phyloP scores from a whole-genome alignment of 2,329 filamentous ascomycete species.

The Pyricularia grisea region DNA sequence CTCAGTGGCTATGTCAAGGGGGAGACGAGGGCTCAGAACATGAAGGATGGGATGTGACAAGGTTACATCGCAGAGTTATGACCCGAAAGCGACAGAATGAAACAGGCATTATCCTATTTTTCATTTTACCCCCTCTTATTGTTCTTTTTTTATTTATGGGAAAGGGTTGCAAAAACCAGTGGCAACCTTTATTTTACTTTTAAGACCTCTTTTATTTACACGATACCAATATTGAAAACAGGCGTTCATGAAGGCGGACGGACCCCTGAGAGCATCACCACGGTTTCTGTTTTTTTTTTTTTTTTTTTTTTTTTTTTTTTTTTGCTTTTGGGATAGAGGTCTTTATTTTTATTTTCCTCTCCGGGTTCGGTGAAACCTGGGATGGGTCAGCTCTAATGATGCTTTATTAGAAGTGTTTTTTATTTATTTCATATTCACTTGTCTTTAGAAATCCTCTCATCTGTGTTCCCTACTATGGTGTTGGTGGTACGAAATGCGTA shows the following conservation, averaged over 20 bases:
- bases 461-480: background rate
- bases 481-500: background rate
- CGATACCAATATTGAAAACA: background rate
- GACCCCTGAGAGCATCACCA: background rate
- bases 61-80: background rate
- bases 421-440: background rate
- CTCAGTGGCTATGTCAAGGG: conserved; percentile 27
- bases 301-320: background rate
- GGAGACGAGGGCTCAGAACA: conserved; percentile 23
- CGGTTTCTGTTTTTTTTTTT: background rate
- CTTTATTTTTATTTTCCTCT: background rate
- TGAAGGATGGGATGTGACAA: conserved; percentile 16
- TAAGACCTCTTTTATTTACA: background rate
- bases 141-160: background rate
- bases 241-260: background rate
- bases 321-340: background rate
- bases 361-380: background rate
- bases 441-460: background rate
- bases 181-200: background rate
- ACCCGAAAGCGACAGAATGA: background rate
- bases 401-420: background rate
- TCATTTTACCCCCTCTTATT: background rate
- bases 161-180: background rate
- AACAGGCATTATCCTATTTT: background rate
- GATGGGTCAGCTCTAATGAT: too few species aligned